Conservation (phyloP, 1,284 basidiomycete species). For the Ustilago tritici region DNA sequence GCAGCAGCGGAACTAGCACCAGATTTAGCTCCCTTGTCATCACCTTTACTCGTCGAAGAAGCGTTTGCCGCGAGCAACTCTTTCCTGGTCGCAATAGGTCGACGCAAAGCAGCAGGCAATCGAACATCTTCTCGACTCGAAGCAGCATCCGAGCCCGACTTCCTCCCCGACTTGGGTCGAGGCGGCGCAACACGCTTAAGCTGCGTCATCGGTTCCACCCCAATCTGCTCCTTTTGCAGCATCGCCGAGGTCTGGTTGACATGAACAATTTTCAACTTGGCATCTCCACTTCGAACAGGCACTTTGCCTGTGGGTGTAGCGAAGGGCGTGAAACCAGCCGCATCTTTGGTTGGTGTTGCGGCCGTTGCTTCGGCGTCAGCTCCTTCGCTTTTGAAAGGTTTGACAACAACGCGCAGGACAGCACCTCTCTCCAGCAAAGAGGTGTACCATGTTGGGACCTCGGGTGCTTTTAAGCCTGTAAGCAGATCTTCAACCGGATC, state of each 20-base stretch:
- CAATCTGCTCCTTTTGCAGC: constrained; percentile 60
- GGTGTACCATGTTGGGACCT: constrained; percentile 50
- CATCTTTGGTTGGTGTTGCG: constrained; percentile 6
- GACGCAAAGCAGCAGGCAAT: constrained; percentile 32
- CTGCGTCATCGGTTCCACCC: constrained; percentile 45
- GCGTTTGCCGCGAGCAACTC: constrained; percentile 19
- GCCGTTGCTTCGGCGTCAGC: constrained; percentile 12
- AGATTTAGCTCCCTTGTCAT: constrained; percentile 9
- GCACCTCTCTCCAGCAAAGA: constrained; percentile 48
- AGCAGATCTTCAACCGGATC: constrained; percentile 49
- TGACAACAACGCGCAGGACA: constrained; percentile 46
- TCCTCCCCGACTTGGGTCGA: constrained; percentile 33
- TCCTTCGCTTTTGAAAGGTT: constrained; percentile 32
- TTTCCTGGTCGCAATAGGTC: constrained; percentile 22
- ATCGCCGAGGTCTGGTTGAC: constrained; percentile 65
- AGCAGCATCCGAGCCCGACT: constrained; percentile 14
- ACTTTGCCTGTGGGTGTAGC: constrained; percentile 45
- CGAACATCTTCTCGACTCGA: constrained; percentile 21
- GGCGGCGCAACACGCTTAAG: constrained; percentile 31
- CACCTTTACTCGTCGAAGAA: background rate
- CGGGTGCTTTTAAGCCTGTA: constrained; percentile 38
- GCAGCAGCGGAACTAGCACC: background rate
- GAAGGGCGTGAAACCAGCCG: constrained; percentile 17
- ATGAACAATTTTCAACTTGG: constrained; percentile 55
- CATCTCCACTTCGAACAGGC: constrained; percentile 35